phyloP scores from a whole-genome alignment of 2,329 filamentous ascomycete species.

The Phyllosticta capitalensis region DNA sequence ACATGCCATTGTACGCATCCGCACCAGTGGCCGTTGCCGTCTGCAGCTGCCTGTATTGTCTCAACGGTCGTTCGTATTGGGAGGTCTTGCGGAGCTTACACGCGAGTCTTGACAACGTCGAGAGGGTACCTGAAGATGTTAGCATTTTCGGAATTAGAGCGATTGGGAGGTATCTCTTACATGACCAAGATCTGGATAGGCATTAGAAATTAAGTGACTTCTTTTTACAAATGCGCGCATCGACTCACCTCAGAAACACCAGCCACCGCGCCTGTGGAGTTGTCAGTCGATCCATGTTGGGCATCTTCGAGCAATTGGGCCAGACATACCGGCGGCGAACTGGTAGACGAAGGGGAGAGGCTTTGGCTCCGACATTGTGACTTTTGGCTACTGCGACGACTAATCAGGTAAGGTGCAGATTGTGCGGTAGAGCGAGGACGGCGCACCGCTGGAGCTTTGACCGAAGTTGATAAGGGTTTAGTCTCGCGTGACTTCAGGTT shows the following conservation, averaged over 20 bases:
- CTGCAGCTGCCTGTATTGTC: conserved; percentile 65
- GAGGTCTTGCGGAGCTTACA: conserved; percentile 49
- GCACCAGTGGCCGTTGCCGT: conserved; percentile 61
- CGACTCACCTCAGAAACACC: conserved; percentile 86
- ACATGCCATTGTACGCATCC: conserved; percentile 91
- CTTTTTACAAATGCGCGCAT: neutral
- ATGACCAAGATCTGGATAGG: conserved; percentile 69
- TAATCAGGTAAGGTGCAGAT: neutral
- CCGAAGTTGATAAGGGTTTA: neutral
- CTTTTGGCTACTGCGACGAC: neutral
- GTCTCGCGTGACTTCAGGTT: neutral
- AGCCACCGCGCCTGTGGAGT: conserved; percentile 68
- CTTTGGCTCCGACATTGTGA: conserved; percentile 47
- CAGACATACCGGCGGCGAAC: conserved; percentile 71
- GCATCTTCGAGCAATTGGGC: conserved; percentile 19
- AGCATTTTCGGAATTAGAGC: conserved; percentile 6
- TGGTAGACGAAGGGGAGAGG: conserved; percentile 90
- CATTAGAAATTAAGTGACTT: conserved; percentile 18
- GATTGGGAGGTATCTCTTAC: conserved; percentile 40
- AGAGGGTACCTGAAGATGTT: conserved; percentile 72
- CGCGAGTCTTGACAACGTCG: conserved; percentile 96
- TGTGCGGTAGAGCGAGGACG: neutral
- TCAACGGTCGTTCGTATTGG: conserved; percentile 14
- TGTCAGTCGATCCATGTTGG: conserved; percentile 23
- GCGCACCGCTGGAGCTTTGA: neutral